These are phyloP conservation scores for Cucurbita argyrosperma DNA, from an alignment of 306 rosid species.

Conservation along the genomic window DNA sequence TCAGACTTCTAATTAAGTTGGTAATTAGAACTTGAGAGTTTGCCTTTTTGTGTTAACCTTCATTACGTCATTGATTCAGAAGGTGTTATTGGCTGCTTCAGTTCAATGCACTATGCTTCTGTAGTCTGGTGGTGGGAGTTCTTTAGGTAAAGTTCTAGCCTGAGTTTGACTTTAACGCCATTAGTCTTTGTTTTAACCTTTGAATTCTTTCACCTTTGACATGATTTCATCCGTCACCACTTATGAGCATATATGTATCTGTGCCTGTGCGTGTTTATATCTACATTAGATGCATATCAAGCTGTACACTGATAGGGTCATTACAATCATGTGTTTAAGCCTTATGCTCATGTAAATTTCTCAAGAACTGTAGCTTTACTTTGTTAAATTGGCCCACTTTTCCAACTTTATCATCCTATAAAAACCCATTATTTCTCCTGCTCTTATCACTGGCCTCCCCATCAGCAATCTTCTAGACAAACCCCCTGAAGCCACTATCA, in stretches of 20 bases:
- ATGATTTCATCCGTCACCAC: constrained; percentile 2
- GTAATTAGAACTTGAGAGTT: not conserved
- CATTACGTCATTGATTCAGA: not conserved
- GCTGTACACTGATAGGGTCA: not conserved
- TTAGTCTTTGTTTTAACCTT: not conserved
- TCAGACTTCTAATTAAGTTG: constrained; percentile 4
- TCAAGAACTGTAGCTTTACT: constrained; percentile 6
- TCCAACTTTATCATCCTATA: constrained; percentile 9
- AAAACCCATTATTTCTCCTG: constrained; percentile 2
- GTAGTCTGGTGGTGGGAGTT: not conserved
- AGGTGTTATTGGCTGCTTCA: not conserved
- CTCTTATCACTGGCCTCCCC: not conserved
- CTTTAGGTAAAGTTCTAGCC: not conserved
- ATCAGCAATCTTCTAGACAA: not conserved
- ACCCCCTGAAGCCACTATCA: not conserved
- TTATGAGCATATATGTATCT: not conserved
- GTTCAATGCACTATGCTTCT: constrained; percentile 2
- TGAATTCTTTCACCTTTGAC: not conserved
- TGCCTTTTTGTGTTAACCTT: not conserved
- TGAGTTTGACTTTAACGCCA: constrained; percentile 3
- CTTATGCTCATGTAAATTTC: not conserved
- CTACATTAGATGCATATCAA: constrained; percentile 7
- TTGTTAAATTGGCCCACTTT: constrained; percentile 4
- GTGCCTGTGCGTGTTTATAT: constrained; percentile 4
- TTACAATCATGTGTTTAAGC: not conserved